Base-by-base conservation (phyloP, 331 rosid species). In the Ulmus americana region DNA sequence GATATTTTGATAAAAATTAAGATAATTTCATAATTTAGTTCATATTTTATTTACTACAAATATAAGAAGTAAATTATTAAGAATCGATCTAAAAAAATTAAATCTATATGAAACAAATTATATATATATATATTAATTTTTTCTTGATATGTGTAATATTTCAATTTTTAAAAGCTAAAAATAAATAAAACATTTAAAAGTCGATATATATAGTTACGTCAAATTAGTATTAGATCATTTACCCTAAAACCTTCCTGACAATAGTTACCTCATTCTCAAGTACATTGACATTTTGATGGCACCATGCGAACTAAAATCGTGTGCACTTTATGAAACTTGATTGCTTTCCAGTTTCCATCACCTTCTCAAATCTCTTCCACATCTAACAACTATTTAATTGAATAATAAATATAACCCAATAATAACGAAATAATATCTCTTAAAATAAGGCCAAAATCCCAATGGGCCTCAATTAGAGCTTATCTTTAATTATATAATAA, bases 401-500 rank as follows among this genome's bases (percentile, higher is more conserved):
- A 20, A 41, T 14, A 41, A 9, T 8, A 50, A 46, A 8, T 2
- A 1, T 18, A 35, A 13, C 18, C 10, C 35, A 12, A 15, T 28
- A 46, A 10, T 14, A 15, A 28, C 35, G 35, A 28, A 28, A 28
- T 28, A 28, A 28, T 28, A 28, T 28, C 35, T 28, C 35, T 28
- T 28, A 28, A 28, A 28, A 28, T 42, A 42, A 8, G 64, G 35
- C 35, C 35, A 71, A 8, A 63, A 63, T 40, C 20, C 43, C 7
- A 48, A 48, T 38, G 45, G 64, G 10, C 4, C 52, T 35, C 53
- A 63, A 22, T 6, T 44, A 41, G 39, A 35, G 39, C 35, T 40
- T 43, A 28, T 39, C 47, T 16, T 12, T 13, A 16, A 61, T 28
- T 28, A 28, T 28, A 48, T 28, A 55, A 63, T 51, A 76, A 76